Evolutionary conservation across 2,329 filamentous ascomycete species (phyloP).

Genomic region (Arthrobotrys sphaeroides): DNA sequence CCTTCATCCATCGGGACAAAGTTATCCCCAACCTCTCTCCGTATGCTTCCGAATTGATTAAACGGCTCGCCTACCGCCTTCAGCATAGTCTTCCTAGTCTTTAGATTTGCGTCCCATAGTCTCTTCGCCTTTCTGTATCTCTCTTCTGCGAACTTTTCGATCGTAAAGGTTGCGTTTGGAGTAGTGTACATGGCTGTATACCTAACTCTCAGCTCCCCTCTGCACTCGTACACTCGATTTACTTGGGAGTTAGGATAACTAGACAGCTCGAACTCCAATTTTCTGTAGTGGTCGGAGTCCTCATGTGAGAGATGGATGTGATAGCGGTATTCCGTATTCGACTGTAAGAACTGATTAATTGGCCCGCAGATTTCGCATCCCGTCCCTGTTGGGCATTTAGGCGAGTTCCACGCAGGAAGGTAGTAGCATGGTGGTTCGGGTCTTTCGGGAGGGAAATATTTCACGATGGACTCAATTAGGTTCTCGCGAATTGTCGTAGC

Average conservation of each 20-base stretch:
- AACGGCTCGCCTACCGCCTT: conserved; percentile 3
- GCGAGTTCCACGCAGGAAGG: conserved; percentile 31
- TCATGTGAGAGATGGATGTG: neutral
- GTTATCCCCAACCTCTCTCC: neutral
- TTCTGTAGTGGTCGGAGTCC: neutral
- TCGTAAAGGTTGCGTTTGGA: neutral
- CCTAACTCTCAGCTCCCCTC: neutral
- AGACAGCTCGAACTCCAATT: conserved; percentile 1
- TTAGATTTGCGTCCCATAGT: neutral
- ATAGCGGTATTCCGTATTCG: conserved; percentile 16
- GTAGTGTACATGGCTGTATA: neutral
- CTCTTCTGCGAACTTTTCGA: conserved; percentile 1
- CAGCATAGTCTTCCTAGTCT: neutral
- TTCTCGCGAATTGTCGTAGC: conserved; percentile 11
- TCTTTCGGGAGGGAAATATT: conserved; percentile 2
- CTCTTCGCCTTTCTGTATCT: neutral
- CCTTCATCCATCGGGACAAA: neutral
- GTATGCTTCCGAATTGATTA: conserved; percentile 8
- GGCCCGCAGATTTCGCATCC: conserved; percentile 23
- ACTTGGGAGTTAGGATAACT: neutral
- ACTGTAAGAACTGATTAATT: conserved; percentile 44
- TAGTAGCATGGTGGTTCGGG: conserved; percentile 12
- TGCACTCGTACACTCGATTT: conserved; percentile 3
- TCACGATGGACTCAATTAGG: conserved; percentile 10
- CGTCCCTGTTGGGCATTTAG: conserved; percentile 7